phyloP scores from a whole-genome alignment of 148 eudicot species.

The Silene latifolia region DNA sequence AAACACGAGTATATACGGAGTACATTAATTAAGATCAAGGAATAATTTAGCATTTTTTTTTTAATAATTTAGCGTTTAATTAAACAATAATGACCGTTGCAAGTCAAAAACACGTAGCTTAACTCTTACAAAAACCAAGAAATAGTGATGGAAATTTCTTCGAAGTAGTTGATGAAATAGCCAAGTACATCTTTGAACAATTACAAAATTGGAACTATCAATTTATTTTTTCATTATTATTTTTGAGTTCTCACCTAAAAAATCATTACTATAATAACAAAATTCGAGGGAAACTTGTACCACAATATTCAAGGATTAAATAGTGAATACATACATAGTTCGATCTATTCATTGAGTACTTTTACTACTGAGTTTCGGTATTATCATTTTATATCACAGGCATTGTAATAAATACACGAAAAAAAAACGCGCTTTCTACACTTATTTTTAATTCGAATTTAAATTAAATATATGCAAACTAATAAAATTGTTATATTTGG shows the following conservation, averaged over 20 bases:
- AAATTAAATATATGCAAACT: background rate
- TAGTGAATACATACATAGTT: too few species aligned
- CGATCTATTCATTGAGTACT: too few species aligned
- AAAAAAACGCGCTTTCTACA: too few species aligned
- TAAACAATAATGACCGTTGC: conserved; percentile 21
- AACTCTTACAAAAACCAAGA: conserved; percentile 16
- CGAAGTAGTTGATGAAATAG: conserved; percentile 10
- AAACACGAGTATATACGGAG: background rate
- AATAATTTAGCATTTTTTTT: conserved; percentile 7
- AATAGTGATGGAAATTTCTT: background rate
- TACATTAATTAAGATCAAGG: conserved; percentile 2
- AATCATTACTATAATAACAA: background rate
- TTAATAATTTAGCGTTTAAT: too few species aligned
- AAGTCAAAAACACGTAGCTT: conserved; percentile 5
- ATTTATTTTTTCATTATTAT: too few species aligned
- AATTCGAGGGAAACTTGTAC: too few species aligned
- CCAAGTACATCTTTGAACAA: background rate
- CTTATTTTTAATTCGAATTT: too few species aligned
- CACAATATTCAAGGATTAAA: background rate
- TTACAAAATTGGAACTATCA: background rate
- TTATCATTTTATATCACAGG: too few species aligned
- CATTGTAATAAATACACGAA: too few species aligned
- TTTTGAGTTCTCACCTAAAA: background rate
- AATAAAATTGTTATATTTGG: background rate
- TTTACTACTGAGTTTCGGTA: too few species aligned